Evolutionary conservation across 2,329 filamentous ascomycete genomes (phyloP).

Genomic region (Ophiocordyceps unilateralis): DNA sequence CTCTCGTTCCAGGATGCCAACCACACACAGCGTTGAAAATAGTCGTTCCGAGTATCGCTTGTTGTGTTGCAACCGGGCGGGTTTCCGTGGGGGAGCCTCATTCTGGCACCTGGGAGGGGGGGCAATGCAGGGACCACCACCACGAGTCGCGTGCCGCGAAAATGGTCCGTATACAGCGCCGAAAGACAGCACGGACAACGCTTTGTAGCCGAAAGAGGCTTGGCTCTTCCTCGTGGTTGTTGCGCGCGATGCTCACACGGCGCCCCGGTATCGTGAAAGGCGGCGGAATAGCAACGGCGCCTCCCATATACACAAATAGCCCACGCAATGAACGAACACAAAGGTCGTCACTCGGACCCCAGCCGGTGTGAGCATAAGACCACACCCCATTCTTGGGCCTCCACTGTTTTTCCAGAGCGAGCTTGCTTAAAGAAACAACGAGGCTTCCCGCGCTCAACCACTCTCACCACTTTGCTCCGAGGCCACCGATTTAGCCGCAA

Average conservation of each 20-base stretch:
- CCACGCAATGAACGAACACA: constrained; percentile 1
- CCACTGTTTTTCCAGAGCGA: background rate
- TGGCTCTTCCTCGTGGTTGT: constrained; percentile 4
- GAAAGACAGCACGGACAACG: constrained; percentile 1
- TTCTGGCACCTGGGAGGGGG: constrained; percentile 3
- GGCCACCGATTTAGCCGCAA: background rate
- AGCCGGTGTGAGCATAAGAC: constrained; percentile 2
- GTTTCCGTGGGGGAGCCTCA: constrained; percentile 3
- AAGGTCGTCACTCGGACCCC: background rate
- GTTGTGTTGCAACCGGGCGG: constrained; percentile 4
- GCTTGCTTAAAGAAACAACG: background rate
- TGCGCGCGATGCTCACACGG: constrained; percentile 9
- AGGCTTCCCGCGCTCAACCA: background rate
- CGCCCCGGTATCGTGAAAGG: constrained; percentile 3
- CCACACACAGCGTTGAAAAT: constrained; percentile 1
- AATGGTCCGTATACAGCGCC: constrained; percentile 4
- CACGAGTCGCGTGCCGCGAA: constrained; percentile 2
- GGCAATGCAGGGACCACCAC: constrained; percentile 1
- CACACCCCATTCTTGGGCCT: background rate
- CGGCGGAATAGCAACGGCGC: background rate
- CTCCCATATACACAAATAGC: constrained; percentile 3
- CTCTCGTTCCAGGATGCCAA: constrained; percentile 1
- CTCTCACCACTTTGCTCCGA: background rate
- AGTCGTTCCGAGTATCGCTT: constrained; percentile 1
- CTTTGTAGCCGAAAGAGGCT: constrained; percentile 8